Evolutionary conservation across 305 asterid genomes (phyloP), one percentile per base, ranked within the genome.

Genomic region (Plantago coronopus): DNA sequence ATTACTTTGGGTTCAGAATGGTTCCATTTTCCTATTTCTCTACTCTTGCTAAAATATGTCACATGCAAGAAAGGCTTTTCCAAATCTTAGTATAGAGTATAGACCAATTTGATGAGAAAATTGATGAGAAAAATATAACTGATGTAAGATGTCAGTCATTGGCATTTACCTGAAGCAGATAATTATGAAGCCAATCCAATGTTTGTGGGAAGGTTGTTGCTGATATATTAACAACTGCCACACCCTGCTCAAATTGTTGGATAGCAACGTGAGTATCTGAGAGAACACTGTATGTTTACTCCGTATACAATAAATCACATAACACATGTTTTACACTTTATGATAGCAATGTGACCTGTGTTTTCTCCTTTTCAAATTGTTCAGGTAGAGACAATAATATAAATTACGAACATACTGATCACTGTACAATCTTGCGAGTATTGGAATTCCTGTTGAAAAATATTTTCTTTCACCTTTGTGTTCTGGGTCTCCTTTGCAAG

Each of bases 161-260:
- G 40, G 13, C 59, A 50, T 64, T 66, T 70, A 91, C 98, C 98
- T 91, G 94, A 69, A 91, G 91, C 74, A 91, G 98, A 76, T 88
- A 79, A 76, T 84, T 91, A 77, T 91, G 98, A 74, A 91, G 78
- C 96, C 96, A 84, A 77, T 86, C 98, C 68, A 91, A 78, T 59
- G 96, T 86, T 79, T 91, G 98, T 2, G 96, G 98, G 75, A 91
- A 91, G 38, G 96, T 82, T 54, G 98, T 89, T 21, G 98, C 96
- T 67, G 98, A 88, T 81, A 88, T 69, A 73, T 83, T 83, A 64
- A 86, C 96, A 56, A 86, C 94, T 0, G 90, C 76, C 69, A 83
- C 68, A 44, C 98, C 96, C 98, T 91, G 83, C 68, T 64, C 70
- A 73, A 37, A 54, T 49, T 48, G 34, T 69, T 42, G 54, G 61